Conservation (phyloP, 768 basidiomycete genomes). For the Sarcodon aspratus region DNA sequence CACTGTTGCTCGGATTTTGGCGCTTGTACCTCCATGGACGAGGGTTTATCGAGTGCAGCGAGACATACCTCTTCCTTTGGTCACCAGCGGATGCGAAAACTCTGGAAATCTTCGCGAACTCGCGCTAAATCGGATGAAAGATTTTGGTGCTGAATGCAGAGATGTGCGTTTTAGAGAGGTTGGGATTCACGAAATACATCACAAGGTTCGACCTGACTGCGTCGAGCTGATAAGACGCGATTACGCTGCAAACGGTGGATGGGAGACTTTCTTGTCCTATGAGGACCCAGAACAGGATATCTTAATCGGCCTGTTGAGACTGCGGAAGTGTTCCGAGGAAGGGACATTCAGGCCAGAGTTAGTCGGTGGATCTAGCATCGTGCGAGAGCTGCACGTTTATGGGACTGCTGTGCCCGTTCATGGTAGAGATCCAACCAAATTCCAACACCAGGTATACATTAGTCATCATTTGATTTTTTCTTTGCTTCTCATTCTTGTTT, state of each 20-base stretch:
- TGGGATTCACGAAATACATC: slow-evolving; percentile 98
- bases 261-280: slow-evolving; percentile 99
- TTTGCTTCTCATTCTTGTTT: not conserved
- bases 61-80: slow-evolving; percentile 94
- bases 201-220: slow-evolving; percentile 91
- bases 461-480: not conserved
- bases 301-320: slow-evolving; percentile 81
- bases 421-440: slow-evolving; percentile 94
- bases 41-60: slow-evolving; percentile 96
- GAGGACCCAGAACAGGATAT: slow-evolving; percentile 98
- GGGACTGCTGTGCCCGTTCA: slow-evolving; percentile 98
- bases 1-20: slow-evolving; percentile 91
- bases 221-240: slow-evolving; percentile 93
- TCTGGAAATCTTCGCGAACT: slow-evolving; percentile 94
- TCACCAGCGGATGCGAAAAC: slow-evolving; percentile 95
- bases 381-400: slow-evolving; percentile 94
- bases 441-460: slow-evolving; percentile 74
- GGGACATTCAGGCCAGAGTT: slow-evolving; percentile 95
- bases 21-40: slow-evolving; percentile 97
- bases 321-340: slow-evolving; percentile 94
- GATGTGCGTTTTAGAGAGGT: slow-evolving; percentile 98
- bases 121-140: slow-evolving; percentile 95
- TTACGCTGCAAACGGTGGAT: slow-evolving; percentile 95
- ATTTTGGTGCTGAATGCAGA: slow-evolving; percentile 94
- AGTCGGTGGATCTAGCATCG: slow-evolving; percentile 82